Conservation (phyloP, 371 early-diverging fungal species). For the Mucor lusitanicus region DNA sequence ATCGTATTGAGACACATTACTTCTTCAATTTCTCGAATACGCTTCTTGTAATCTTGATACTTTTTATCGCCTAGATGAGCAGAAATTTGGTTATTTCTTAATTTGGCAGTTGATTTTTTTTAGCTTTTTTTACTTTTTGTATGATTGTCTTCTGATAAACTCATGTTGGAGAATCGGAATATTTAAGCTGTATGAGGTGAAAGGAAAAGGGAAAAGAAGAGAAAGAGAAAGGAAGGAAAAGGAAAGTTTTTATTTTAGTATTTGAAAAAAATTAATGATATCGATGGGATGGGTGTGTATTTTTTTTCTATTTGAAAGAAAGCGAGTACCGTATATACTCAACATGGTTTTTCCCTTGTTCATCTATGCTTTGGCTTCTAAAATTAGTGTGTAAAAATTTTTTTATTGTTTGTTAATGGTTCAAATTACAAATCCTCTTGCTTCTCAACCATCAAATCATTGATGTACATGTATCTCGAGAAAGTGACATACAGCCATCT, state of each 20-base stretch:
- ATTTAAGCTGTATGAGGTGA: background rate
- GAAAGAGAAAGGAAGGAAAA: conserved; percentile 3
- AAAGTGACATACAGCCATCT: conserved; percentile 90
- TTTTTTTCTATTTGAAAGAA: background rate
- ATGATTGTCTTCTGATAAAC: conserved; percentile 6
- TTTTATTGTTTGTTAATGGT: background rate
- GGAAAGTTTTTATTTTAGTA: conserved; percentile 2
- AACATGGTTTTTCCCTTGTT: background rate
- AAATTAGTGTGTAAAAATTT: background rate
- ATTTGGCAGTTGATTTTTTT: background rate
- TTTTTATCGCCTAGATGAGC: conserved; percentile 27
- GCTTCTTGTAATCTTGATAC: conserved; percentile 58
- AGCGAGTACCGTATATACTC: background rate
- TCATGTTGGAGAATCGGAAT: conserved; percentile 7
- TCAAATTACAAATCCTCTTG: background rate
- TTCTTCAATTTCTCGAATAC: conserved; percentile 65
- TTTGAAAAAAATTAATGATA: background rate
- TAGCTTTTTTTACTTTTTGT: conserved; percentile 5
- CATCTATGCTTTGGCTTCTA: background rate
- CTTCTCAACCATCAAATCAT: conserved; percentile 45
- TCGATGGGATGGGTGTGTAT: background rate
- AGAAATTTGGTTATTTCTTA: background rate
- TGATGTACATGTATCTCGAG: conserved; percentile 95
- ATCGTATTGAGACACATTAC: conserved; percentile 32
- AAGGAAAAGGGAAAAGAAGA: background rate